Evolutionary conservation across 257 asterid genomes (phyloP), one percentile per base, ranked within the genome.

Genomic region (Solanum bukasovii): DNA sequence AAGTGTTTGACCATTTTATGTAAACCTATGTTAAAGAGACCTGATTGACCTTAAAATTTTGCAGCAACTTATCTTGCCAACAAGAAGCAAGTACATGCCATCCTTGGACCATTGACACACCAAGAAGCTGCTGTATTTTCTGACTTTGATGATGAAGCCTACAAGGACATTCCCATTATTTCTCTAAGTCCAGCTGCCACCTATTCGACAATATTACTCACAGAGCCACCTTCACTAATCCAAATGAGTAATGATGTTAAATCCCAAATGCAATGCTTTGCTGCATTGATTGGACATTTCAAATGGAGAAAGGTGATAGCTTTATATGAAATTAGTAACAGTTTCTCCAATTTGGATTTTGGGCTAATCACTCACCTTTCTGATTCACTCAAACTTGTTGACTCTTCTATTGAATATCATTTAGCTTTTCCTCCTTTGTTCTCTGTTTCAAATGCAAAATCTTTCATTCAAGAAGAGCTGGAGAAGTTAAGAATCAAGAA

Each of bases 81-180:
- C 38, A 84, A 88, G 63, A 87, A 88, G 59, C 89, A 88, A 85
- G 90, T 93, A 1, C 87, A 91, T 59, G 93, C 89, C 40, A 86
- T 95, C 6, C 49, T 95, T 61, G 98, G 95, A 35, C 88, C 88
- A 31, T 7, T 93, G 68, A 81, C 96, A 20, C 83, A 61, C 3
- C 92, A 92, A 90, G 94, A 95, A 92, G 94, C 94, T 37, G 70
- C 89, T 35, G 7, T 92, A 6, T 84, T 93, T 52, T 90, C 93
- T 40, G 90, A 89, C 31, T 16, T 91, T 81, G 87, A 70, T 84
- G 87, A 73, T 42, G 33, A 90, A 75, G 13, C 25, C 10, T 7
- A 85, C 37, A 77, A 79, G 65, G 52, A 33, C 52, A 89, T 84
- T 16, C 94, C 92, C 68, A 91, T 93, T 16, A 87, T 95, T 65